These are phyloP conservation scores for Agroathelia rolfsii DNA, from an alignment of 1,284 basidiomycete species.

Conservation along the genomic window DNA sequence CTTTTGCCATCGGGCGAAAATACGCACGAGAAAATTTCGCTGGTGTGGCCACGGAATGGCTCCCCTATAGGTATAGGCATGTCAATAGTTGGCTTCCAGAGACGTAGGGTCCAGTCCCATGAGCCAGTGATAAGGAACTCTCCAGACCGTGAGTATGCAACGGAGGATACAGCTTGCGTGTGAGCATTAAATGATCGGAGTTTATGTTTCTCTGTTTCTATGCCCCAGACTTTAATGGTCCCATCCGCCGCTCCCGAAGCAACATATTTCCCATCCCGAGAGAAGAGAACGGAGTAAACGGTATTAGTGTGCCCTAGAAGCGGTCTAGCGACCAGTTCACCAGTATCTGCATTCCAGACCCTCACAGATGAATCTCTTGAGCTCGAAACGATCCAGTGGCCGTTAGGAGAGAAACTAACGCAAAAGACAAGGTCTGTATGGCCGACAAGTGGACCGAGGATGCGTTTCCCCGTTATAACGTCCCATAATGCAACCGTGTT, in stretches of 20 bases:
- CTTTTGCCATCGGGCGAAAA: too few species aligned
- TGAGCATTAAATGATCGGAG: conserved; percentile 4
- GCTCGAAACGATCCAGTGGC: not conserved
- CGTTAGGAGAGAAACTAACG: conserved; percentile 8
- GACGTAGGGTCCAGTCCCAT: too few species aligned
- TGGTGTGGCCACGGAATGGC: not conserved
- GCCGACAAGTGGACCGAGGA: conserved; percentile 7
- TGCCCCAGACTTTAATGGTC: conserved; percentile 12
- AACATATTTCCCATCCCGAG: conserved; percentile 7
- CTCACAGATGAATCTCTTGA: conserved; percentile 76
- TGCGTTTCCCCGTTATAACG: conserved; percentile 2
- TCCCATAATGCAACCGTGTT: conserved; percentile 9
- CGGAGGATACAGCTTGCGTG: conserved; percentile 1
- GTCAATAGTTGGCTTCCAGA: too few species aligned
- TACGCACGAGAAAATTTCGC: not conserved
- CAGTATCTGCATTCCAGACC: conserved; percentile 77
- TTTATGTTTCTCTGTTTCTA: conserved; percentile 4
- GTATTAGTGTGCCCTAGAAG: conserved; percentile 5
- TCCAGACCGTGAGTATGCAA: conserved; percentile 13
- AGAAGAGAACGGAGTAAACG: conserved; percentile 7
- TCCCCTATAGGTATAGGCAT: too few species aligned
- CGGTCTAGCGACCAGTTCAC: conserved; percentile 22
- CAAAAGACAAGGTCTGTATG: conserved; percentile 1
- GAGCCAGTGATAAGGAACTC: conserved; percentile 13
- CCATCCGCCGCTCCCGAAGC: conserved; percentile 7